phyloP scores from a whole-genome alignment of 345 rosid species.

The Eucalyptus cloeziana region DNA sequence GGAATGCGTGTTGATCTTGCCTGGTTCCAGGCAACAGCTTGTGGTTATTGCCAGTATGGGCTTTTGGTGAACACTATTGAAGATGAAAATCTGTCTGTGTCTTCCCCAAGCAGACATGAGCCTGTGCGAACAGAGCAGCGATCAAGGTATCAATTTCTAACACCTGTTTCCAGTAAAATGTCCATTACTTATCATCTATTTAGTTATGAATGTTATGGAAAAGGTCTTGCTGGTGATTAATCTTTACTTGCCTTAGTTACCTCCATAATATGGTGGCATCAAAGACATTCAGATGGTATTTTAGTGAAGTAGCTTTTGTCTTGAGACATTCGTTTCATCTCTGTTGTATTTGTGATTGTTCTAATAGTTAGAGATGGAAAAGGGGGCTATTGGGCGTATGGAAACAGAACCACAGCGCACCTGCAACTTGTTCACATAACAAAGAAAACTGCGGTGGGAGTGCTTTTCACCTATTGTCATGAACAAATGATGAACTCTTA shows the following conservation, averaged over 20 bases:
- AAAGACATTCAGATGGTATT: not conserved
- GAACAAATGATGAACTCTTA: not conserved
- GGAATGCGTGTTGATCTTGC: slow-evolving; percentile 74
- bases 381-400: not conserved
- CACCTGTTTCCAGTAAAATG: not conserved
- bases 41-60: slow-evolving; percentile 88
- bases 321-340: not conserved
- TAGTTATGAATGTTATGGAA: not conserved
- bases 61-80: slow-evolving; percentile 48
- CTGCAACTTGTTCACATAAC: not conserved
- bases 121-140: slow-evolving; percentile 21
- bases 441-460: not conserved
- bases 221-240: not conserved
- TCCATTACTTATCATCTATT: not conserved
- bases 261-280: not conserved
- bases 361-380: not conserved
- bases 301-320: not conserved
- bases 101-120: slow-evolving; percentile 20
- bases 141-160: slow-evolving; percentile 35
- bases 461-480: not conserved
- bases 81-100: slow-evolving; percentile 32
- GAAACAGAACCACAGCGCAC: not conserved
- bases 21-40: slow-evolving; percentile 80
- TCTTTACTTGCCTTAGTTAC: not conserved
- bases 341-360: not conserved